These are phyloP conservation scores for Pulveroboletus frians DNA, from an alignment of 768 basidiomycete genomes.

Conservation along the genomic window DNA sequence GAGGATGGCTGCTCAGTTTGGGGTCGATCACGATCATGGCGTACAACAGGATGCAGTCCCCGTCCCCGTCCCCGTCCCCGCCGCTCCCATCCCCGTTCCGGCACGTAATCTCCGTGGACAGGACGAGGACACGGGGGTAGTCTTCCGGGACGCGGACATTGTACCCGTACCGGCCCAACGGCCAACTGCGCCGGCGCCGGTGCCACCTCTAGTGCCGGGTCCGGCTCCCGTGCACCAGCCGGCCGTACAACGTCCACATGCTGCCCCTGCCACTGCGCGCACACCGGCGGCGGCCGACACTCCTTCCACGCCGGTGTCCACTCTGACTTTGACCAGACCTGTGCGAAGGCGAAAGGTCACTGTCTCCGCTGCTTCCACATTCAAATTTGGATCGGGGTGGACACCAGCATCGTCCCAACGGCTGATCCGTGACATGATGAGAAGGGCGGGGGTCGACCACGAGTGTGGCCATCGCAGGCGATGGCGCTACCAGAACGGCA, in stretches of 20 bases:
- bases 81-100: neutral
- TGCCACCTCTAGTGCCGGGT: neutral
- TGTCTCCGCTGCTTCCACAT: neutral
- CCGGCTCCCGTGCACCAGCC: neutral
- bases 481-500: slow-evolving; percentile 44
- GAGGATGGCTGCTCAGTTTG: slow-evolving; percentile 38
- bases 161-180: neutral
- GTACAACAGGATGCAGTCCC: slow-evolving; percentile 25
- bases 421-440: slow-evolving; percentile 31
- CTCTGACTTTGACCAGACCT: neutral
- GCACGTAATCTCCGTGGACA: neutral
- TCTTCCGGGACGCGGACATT: neutral
- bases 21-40: slow-evolving; percentile 28
- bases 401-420: slow-evolving; percentile 1
- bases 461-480: slow-evolving; percentile 39
- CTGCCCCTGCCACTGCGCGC: neutral
- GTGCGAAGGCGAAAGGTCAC: neutral
- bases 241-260: neutral
- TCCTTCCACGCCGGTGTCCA: too few species aligned
- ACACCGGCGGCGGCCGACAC: neutral
- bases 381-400: neutral
- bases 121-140: neutral
- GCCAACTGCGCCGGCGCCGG: neutral
- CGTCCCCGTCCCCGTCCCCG: neutral
- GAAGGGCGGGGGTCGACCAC: slow-evolving; percentile 46